Evolutionary conservation across 106 monocot species (phyloP).

Genomic region (Dioscorea dumetorum): DNA sequence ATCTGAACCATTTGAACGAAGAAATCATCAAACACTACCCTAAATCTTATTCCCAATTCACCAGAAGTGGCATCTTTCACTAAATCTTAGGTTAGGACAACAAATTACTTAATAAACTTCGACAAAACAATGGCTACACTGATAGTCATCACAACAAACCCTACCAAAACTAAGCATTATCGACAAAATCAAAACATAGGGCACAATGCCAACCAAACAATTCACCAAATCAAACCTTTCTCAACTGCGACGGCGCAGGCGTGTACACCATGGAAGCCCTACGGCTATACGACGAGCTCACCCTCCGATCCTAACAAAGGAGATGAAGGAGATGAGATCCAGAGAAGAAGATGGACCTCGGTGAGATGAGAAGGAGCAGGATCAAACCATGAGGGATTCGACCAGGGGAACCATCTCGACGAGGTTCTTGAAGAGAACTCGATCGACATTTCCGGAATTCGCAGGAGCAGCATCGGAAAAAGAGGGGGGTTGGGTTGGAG

Average conservation of each 20-base stretch:
- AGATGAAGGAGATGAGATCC: background rate
- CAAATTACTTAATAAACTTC: no score
- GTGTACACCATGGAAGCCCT: slow-evolving; percentile 77
- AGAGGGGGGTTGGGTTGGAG: slow-evolving; percentile 7
- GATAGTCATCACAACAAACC: no score
- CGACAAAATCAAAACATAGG: no score
- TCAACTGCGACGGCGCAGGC: slow-evolving; percentile 47
- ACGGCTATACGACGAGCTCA: slow-evolving; percentile 50
- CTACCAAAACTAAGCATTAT: no score
- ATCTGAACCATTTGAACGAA: no score
- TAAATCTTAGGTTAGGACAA: no score
- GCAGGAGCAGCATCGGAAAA: slow-evolving; percentile 5
- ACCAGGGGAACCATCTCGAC: slow-evolving; percentile 95
- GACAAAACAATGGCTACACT: no score
- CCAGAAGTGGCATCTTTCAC: no score
- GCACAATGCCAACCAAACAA: no score
- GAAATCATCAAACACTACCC: no score
- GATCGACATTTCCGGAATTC: slow-evolving; percentile 53
- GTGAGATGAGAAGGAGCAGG: background rate
- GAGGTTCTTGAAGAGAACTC: slow-evolving; percentile 81
- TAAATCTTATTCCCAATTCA: no score
- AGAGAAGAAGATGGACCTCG: background rate
- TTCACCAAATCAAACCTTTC: slow-evolving; percentile 25
- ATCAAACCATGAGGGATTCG: slow-evolving; percentile 82
- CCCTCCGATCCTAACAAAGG: slow-evolving; percentile 43